Evolutionary conservation across 352 stramenopile genomes (phyloP).

Genomic region (Globisporangium heterothallicum): DNA sequence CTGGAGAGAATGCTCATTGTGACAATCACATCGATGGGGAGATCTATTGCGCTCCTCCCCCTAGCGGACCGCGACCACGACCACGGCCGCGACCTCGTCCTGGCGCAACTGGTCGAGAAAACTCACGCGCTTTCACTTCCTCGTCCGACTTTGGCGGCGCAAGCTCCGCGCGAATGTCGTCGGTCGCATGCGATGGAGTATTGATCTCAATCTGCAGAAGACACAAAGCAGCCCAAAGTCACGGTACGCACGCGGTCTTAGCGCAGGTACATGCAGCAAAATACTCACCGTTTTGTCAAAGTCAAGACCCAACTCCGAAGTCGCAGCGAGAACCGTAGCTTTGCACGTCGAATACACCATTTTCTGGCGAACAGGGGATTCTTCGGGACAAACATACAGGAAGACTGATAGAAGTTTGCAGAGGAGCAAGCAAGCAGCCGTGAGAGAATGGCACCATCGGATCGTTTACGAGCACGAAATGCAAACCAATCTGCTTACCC

Average conservation of each 20-base stretch:
- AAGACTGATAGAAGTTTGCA: conserved; percentile 47
- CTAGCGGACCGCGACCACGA: conserved; percentile 32
- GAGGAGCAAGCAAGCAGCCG: not conserved
- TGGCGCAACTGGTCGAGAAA: conserved; percentile 66
- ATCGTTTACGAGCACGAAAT: too few species aligned
- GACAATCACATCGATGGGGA: not conserved
- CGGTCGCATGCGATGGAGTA: conserved; percentile 37
- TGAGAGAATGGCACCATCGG: too few species aligned
- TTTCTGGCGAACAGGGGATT: conserved; percentile 79
- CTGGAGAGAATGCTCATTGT: too few species aligned
- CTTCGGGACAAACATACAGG: conserved; percentile 88
- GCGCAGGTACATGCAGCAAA: too few species aligned
- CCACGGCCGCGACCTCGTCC: conserved; percentile 53
- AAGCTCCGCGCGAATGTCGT: conserved; percentile 66
- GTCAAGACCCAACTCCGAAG: conserved; percentile 49
- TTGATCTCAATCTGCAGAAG: conserved; percentile 67
- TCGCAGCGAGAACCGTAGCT: conserved; percentile 73
- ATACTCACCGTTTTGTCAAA: conserved; percentile 80
- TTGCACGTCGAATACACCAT: conserved; percentile 91
- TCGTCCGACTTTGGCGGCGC: conserved; percentile 48
- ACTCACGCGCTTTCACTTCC: conserved; percentile 62
- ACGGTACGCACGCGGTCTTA: too few species aligned
- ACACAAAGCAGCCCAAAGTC: too few species aligned
- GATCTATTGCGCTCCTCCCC: conserved; percentile 5
- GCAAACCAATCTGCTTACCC: conserved; percentile 16